phyloP scores from a whole-genome alignment of 768 basidiomycete genomes.

The Agaricus blazei region DNA sequence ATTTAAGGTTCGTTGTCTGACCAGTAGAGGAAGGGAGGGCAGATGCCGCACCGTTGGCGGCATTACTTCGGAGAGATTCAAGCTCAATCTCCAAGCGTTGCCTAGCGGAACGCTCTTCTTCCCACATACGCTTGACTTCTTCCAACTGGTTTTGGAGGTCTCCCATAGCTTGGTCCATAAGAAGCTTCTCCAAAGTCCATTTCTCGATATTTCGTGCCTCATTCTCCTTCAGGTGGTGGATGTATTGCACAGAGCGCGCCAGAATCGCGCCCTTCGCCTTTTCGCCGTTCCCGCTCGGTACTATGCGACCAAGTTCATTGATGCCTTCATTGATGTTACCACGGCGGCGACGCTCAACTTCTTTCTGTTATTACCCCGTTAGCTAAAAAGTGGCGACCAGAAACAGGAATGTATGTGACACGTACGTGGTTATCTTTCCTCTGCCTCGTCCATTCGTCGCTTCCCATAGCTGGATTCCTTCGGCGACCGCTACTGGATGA shows the following conservation, averaged over 20 bases:
- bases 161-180: slow-evolving; percentile 92
- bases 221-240: slow-evolving; percentile 86
- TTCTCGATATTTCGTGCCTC: slow-evolving; percentile 89
- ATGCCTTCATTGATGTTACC: slow-evolving; percentile 98
- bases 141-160: slow-evolving; percentile 81
- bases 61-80: slow-evolving; percentile 42
- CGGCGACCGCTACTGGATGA: slow-evolving; percentile 40
- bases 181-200: slow-evolving; percentile 88
- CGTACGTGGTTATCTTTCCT: slow-evolving; percentile 80
- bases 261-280: slow-evolving; percentile 90
- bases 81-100: slow-evolving; percentile 63
- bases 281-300: slow-evolving; percentile 84
- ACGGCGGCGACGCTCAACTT: slow-evolving; percentile 91
- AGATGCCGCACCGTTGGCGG: slow-evolving; percentile 15
- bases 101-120: slow-evolving; percentile 63
- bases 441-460: slow-evolving; percentile 75
- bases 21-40: not conserved
- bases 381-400: not conserved
- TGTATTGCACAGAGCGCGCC: slow-evolving; percentile 83
- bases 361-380: slow-evolving; percentile 61
- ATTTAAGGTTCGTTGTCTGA: not conserved
- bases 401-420: slow-evolving; percentile 6
- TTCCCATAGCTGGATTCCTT: slow-evolving; percentile 59
- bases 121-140: slow-evolving; percentile 77
- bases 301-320: slow-evolving; percentile 82